A percentile compares a stretch with the other conserved stretches of the same genome.
Evolutionary conservation across 805 yeast species (phyloP).

Genomic region (Candida ficus): DNA sequence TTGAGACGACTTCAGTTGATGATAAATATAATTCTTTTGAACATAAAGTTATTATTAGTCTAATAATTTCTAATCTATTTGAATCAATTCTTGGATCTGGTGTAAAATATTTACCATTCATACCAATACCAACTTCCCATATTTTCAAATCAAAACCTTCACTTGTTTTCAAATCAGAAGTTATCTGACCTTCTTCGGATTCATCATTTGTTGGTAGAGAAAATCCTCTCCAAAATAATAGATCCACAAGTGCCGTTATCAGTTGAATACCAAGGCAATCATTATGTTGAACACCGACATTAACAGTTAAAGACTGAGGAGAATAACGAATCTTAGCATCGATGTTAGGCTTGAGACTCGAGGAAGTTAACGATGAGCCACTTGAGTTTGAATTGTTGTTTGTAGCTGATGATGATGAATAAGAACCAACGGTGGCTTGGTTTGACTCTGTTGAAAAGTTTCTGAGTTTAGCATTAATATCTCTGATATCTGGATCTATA

Average conservation of each 20-base stretch:
- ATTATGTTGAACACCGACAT: conserved; percentile 12
- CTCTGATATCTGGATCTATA: conserved; percentile 5
- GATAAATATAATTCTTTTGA: conserved; percentile 55
- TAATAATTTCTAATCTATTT: conserved; percentile 62
- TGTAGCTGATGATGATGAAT: conserved; percentile 23
- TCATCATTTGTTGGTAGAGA: conserved; percentile 32
- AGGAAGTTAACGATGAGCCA: conserved; percentile 11
- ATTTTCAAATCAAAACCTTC: conserved; percentile 34
- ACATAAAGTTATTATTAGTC: conserved; percentile 53
- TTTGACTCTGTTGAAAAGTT: conserved; percentile 3
- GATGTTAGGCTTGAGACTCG: conserved; percentile 17
- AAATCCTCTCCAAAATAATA: conserved; percentile 55
- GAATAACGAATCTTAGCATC: conserved; percentile 9
- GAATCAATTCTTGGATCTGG: conserved; percentile 46
- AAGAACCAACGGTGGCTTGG: conserved; percentile 24
- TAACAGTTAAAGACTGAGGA: conserved; percentile 16
- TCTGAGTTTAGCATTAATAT: not conserved
- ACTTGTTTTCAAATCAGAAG: not conserved
- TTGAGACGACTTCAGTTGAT: conserved; percentile 35
- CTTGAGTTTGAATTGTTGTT: not conserved
- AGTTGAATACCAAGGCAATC: conserved; percentile 31
- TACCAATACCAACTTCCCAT: conserved; percentile 84
- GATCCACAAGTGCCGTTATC: conserved; percentile 33
- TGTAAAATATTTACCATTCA: conserved; percentile 24
- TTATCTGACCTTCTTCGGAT: conserved; percentile 9